Percentiles rank a stretch among this genome's conserved stretches.
phyloP scores from a whole-genome alignment of 2,329 filamentous ascomycete genomes.

The Penicillium capsulatum region DNA sequence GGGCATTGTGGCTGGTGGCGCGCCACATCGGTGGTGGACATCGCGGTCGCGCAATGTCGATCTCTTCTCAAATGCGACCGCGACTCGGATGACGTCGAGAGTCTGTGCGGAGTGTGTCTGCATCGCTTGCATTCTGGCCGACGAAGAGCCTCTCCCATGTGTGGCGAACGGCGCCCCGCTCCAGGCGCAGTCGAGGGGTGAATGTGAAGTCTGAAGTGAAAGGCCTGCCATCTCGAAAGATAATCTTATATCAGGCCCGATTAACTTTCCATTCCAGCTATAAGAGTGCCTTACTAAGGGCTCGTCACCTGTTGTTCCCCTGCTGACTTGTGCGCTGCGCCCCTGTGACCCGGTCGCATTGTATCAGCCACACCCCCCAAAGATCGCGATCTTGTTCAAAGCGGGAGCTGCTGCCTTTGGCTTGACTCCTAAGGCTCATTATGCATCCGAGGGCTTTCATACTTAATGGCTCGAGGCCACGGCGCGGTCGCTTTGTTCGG shows the following conservation, averaged over 20 bases:
- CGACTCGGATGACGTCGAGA: no score
- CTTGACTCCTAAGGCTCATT: background rate
- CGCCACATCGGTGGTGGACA: slow-evolving; percentile 6
- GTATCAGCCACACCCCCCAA: slow-evolving; percentile 12
- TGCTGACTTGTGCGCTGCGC: slow-evolving; percentile 25
- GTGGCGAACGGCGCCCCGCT: background rate
- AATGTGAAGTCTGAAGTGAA: no score
- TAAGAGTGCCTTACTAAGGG: background rate
- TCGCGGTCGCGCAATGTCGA: background rate
- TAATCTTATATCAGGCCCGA: background rate
- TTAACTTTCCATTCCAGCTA: background rate
- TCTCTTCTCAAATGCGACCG: background rate
- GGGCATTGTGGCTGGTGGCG: slow-evolving; percentile 10
- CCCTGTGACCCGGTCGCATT: slow-evolving; percentile 18
- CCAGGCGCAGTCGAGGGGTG: no score
- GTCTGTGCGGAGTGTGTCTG: no score
- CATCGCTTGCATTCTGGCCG: background rate
- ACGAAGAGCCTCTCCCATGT: background rate
- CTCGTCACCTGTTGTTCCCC: slow-evolving; percentile 15
- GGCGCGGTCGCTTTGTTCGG: background rate
- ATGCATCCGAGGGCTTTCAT: background rate
- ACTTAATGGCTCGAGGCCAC: slow-evolving; percentile 4
- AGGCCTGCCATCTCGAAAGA: no score
- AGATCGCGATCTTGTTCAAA: background rate
- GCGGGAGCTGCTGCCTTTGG: slow-evolving; percentile 6